Conservation (phyloP, 116 monocot species). For the Posidonia oceanica region DNA sequence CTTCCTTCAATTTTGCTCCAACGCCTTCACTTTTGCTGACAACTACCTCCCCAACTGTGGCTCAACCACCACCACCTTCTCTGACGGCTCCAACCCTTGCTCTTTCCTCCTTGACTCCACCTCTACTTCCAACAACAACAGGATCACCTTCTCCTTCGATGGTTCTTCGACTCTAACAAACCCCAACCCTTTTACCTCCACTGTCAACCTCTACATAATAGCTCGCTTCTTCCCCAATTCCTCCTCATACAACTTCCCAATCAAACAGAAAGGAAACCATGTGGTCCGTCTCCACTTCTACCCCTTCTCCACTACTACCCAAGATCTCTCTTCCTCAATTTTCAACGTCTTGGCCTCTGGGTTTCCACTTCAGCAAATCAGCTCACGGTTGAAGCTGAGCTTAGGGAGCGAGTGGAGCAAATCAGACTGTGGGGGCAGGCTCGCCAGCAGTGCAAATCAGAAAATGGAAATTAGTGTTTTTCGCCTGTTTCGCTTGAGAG, state of each 20-base stretch:
- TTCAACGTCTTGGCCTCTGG: conserved; percentile 43
- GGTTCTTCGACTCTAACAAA: conserved; percentile 7
- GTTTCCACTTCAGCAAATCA: conserved; percentile 19
- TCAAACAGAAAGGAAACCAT: conserved; percentile 29
- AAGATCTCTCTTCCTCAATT: conserved; percentile 27
- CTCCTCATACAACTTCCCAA: conserved; percentile 33
- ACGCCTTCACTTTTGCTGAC: conserved; percentile 17
- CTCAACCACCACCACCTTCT: conserved; percentile 9
- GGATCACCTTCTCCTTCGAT: conserved; percentile 1
- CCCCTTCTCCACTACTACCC: conserved; percentile 25
- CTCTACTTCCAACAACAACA: conserved; percentile 11
- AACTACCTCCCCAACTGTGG: conserved; percentile 65
- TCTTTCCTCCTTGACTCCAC: conserved; percentile 39
- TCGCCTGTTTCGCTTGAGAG: not conserved
- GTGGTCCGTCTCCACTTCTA: conserved; percentile 72
- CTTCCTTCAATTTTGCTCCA: not conserved
- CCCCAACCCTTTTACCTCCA: conserved; percentile 4
- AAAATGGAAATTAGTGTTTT: too few species aligned
- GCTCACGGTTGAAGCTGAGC: too few species aligned
- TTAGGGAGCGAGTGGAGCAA: too few species aligned
- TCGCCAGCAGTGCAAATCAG: conserved; percentile 4
- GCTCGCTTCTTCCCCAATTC: conserved; percentile 50
- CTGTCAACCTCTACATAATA: conserved; percentile 31
- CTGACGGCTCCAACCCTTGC: conserved; percentile 17
- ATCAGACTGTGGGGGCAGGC: too few species aligned